phyloP scores from a whole-genome alignment of 371 early-diverging fungal genomes.

The Homolaphlyctis polyrhiza region DNA sequence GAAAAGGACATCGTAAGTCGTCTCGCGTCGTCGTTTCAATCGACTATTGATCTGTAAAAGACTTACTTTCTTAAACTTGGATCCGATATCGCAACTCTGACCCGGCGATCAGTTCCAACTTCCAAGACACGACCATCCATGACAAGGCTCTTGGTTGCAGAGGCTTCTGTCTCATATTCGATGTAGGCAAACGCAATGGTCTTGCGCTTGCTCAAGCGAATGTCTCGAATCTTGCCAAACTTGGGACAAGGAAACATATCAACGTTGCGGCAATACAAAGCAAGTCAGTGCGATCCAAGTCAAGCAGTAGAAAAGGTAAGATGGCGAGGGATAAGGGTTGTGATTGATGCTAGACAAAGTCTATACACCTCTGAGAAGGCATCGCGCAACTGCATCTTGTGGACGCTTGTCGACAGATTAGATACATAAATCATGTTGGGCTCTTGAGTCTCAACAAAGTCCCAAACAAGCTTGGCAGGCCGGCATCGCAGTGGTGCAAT shows the following conservation, averaged over 20 bases:
- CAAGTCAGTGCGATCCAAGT: too few species aligned
- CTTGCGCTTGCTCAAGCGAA: conserved; percentile 25
- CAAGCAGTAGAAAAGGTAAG: too few species aligned
- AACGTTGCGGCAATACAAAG: too few species aligned
- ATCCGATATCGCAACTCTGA: conserved; percentile 38
- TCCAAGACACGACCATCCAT: conserved; percentile 19
- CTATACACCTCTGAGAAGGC: conserved; percentile 33
- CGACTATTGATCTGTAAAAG: neutral
- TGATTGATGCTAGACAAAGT: too few species aligned
- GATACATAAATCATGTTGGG: conserved; percentile 34
- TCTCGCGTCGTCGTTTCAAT: neutral
- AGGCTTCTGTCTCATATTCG: conserved; percentile 29
- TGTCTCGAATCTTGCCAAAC: conserved; percentile 37
- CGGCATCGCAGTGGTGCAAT: conserved; percentile 29
- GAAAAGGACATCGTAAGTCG: neutral
- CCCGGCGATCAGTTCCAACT: conserved; percentile 12
- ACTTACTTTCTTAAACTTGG: conserved; percentile 26
- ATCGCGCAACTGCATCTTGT: conserved; percentile 28
- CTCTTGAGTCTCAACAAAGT: conserved; percentile 23
- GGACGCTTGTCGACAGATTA: conserved; percentile 20
- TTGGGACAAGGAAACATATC: too few species aligned
- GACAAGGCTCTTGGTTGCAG: conserved; percentile 23
- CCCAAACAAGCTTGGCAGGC: conserved; percentile 29
- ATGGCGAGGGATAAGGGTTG: too few species aligned
- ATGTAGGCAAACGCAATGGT: conserved; percentile 41